A percentile compares a stretch with the other conserved stretches of the same genome.
Conservation (phyloP, 2,329 filamentous ascomycete genomes). For the Stachybotrys chlorohalonatus region DNA sequence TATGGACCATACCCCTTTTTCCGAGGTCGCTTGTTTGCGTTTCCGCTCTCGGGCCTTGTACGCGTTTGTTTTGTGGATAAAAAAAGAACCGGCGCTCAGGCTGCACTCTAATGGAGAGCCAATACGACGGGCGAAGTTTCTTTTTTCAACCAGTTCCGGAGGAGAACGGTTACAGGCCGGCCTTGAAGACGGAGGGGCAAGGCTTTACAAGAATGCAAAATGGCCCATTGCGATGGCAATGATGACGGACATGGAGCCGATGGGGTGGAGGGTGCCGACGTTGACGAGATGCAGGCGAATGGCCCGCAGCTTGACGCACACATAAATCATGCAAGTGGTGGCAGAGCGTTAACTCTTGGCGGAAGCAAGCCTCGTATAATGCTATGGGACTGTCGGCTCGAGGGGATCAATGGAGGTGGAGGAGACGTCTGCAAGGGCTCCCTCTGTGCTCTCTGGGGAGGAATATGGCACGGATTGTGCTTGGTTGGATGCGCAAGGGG, state of each 20-base stretch:
- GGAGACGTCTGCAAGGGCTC: background rate
- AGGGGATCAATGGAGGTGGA: conserved; percentile 6
- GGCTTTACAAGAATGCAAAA: conserved; percentile 24
- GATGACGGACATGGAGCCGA: conserved; percentile 13
- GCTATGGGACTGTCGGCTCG: conserved; percentile 13
- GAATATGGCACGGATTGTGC: conserved; percentile 11
- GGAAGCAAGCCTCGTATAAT: conserved; percentile 16
- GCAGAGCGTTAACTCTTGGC: conserved; percentile 1
- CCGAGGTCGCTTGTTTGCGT: conserved; percentile 3
- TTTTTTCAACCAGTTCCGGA: conserved; percentile 14
- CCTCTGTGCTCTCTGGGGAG: conserved; percentile 7
- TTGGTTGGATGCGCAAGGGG: conserved; percentile 12
- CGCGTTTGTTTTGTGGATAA: conserved; percentile 11
- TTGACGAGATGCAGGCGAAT: conserved; percentile 8
- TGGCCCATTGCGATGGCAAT: conserved; percentile 14
- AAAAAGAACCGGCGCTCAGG: background rate
- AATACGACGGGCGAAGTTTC: background rate
- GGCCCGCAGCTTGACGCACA: background rate
- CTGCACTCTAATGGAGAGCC: background rate
- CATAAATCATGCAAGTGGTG: background rate
- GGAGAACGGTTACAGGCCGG: conserved; percentile 14
- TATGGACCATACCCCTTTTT: conserved; percentile 26
- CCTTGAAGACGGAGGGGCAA: conserved; percentile 10
- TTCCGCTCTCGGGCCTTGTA: conserved; percentile 1
- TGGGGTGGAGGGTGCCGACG: conserved; percentile 10